Base-by-base conservation (phyloP, 345 rosid genomes). In the Psidium guajava region DNA sequence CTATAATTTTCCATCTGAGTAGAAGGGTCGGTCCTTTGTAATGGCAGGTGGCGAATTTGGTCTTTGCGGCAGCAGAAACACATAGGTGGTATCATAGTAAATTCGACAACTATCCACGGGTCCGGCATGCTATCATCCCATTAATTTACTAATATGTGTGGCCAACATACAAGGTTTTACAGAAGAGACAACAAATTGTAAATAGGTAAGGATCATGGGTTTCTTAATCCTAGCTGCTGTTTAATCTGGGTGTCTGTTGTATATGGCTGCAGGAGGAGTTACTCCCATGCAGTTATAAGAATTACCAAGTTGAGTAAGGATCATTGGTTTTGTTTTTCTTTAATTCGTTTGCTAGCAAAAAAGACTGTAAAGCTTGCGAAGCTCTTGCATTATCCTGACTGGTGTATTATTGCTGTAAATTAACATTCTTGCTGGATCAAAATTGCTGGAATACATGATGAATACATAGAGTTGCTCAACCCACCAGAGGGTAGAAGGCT, bases 21-120 rank as follows among this genome's bases (percentile, higher is more conserved):
- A 24, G 51, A 82, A 83, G 27, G 50, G 44, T 42, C 49, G 54
- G 75, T 87, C n/a, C 28, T 69, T 54, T 54, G 53, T 88, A 22
- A 54, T 83, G 83, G 83, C 92, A 95, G 98, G 98, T 92, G 83
- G 92, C 89, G 8, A 96, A 95, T 91, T 91, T 94, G 83, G 87
- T 83, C 49, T 75, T 91, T 36, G 95, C 92, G 3, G 98, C 97
- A 53, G 90, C 90, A 81, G 97, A 96, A 88, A 94, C 99, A 25
- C 98, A 93, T 61, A 88, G 85, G 84, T 93, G 98, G 99, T 93
- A 94, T 87, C 90, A 77, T 25, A 85, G 59, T 32, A 94, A 95
- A 84, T 96, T 94, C 61, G 94, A 93, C 51, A 86, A 89, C 81
- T 93, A 94, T 87, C 98, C 98, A 28, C 83, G 83, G 24, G 90